Percentiles rank a stretch among this genome's conserved stretches.
These are phyloP conservation scores for Brassica nigra DNA, from an alignment of 345 rosid genomes.

Conservation along the genomic window DNA sequence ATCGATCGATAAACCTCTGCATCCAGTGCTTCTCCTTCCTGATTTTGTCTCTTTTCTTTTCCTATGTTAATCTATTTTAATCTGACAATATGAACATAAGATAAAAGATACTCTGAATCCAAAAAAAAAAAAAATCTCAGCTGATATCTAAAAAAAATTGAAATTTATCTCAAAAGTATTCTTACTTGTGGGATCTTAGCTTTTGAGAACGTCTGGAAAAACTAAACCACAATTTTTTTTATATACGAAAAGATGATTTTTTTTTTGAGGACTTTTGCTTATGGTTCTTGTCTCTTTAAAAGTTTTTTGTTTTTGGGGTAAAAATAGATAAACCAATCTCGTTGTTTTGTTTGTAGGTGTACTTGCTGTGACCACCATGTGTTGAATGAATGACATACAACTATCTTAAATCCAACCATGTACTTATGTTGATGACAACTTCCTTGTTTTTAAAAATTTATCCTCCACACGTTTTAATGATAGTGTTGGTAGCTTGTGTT, in stretches of 20 bases:
- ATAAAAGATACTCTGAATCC: not conserved
- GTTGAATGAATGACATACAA: conserved; percentile 1
- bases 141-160: not conserved
- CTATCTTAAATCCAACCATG: not conserved
- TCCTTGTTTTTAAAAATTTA: not conserved
- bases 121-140: not conserved
- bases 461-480: not conserved
- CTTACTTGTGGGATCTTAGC: not conserved
- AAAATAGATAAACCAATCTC: not conserved
- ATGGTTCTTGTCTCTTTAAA: conserved; percentile 18
- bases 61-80: not conserved
- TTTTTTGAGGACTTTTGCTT: conserved; percentile 4
- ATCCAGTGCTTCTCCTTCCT: conserved; percentile 57
- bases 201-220: conserved; percentile 4
- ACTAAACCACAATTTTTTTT: not conserved
- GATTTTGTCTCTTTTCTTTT: not conserved
- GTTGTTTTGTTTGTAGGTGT: conserved; percentile 1
- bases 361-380: not conserved
- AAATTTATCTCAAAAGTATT: not conserved
- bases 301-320: not conserved
- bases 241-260: not conserved
- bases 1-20: conserved; percentile 99
- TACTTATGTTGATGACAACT: conserved; percentile 5
- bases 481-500: not conserved
- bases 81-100: conserved; percentile 5